Percentiles rank a stretch among this genome's conserved stretches.
Evolutionary conservation across 257 asterid genomes (phyloP).

Genomic region (Gardenia jasminoides): DNA sequence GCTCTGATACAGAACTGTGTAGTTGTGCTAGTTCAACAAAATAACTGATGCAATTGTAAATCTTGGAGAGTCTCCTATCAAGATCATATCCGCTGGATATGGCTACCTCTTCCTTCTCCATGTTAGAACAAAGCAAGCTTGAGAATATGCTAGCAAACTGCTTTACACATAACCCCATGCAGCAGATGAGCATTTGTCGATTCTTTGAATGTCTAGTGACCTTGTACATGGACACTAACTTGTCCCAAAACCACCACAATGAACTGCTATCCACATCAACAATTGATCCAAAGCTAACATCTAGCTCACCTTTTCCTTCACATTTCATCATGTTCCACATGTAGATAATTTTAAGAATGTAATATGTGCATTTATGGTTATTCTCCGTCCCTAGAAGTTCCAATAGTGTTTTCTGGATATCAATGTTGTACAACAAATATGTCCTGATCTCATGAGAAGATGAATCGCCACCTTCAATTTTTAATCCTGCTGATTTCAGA

Average conservation of each 20-base stretch:
- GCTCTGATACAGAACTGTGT: conserved; percentile 67
- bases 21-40: conserved; percentile 58
- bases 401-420: conserved; percentile 56
- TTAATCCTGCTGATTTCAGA: conserved; percentile 44
- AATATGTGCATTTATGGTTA: conserved; percentile 69
- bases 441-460: conserved; percentile 40
- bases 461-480: conserved; percentile 26
- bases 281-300: conserved; percentile 39
- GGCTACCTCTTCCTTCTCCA: conserved; percentile 21
- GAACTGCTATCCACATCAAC: conserved; percentile 54
- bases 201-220: conserved; percentile 78
- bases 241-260: conserved; percentile 64
- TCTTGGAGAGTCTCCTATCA: conserved; percentile 31
- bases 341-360: conserved; percentile 76
- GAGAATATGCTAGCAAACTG: conserved; percentile 42
- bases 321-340: conserved; percentile 63
- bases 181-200: conserved; percentile 66
- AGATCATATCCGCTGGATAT: conserved; percentile 30
- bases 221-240: conserved; percentile 62
- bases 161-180: conserved; percentile 85
- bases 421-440: conserved; percentile 45
- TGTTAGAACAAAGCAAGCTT: conserved; percentile 38
- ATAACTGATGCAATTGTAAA: conserved; percentile 48
- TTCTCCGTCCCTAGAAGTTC: conserved; percentile 67
- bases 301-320: conserved; percentile 33